Evolutionary conservation across 116 monocot species (phyloP).

Genomic region (Zostera marina): DNA sequence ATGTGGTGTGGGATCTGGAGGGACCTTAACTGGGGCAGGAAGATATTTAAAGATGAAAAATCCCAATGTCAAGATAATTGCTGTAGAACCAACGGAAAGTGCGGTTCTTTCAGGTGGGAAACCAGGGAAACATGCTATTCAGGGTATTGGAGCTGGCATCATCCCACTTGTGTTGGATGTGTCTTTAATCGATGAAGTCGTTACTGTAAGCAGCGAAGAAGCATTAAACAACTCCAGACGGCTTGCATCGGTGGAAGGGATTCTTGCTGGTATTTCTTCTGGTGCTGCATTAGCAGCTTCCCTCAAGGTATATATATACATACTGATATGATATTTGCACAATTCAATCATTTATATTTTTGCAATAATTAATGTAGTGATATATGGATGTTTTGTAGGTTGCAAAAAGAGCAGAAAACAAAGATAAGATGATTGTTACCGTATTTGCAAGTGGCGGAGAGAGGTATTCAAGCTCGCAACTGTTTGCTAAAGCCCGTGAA

Average conservation of each 20-base stretch:
- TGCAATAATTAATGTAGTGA: neutral
- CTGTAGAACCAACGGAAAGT: constrained; percentile 85
- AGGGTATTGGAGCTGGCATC: constrained; percentile 60
- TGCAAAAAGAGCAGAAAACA: constrained; percentile 45
- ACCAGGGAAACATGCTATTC: constrained; percentile 56
- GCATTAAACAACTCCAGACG: constrained; percentile 53
- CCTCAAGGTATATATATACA: constrained; percentile 32
- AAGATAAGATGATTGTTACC: constrained; percentile 83
- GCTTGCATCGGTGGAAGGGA: constrained; percentile 67
- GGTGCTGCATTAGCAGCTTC: constrained; percentile 68
- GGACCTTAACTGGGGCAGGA: constrained; percentile 56
- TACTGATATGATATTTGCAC: no score
- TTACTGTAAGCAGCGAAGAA: constrained; percentile 50
- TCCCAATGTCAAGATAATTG: constrained; percentile 49
- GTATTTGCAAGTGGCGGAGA: constrained; percentile 69
- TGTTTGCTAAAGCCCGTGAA: constrained; percentile 53
- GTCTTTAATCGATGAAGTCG: constrained; percentile 43
- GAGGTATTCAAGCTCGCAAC: constrained; percentile 66
- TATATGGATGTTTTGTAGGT: constrained; percentile 14
- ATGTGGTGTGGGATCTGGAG: constrained; percentile 65
- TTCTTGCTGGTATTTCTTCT: constrained; percentile 84
- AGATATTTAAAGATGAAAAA: constrained; percentile 82
- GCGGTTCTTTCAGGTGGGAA: constrained; percentile 80
- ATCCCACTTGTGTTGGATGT: constrained; percentile 46
- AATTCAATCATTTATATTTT: no score